phyloP scores from a whole-genome alignment of 768 basidiomycete species.

The Obba rivulosa region DNA sequence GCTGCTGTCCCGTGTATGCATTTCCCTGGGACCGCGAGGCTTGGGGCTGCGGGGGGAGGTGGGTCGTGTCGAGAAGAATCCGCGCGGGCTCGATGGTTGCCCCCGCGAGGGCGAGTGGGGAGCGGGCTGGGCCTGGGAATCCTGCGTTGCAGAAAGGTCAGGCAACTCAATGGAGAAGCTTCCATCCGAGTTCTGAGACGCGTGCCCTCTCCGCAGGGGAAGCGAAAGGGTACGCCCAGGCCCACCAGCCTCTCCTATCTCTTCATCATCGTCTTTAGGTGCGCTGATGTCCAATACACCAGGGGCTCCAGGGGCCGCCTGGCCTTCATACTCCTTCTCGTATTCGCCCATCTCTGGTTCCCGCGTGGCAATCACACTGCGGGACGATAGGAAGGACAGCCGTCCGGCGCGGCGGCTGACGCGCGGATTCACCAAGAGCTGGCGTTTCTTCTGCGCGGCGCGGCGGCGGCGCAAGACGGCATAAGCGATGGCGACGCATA shows the following conservation, averaged over 20 bases:
- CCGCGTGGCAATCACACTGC: background rate
- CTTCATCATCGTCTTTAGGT: conserved; percentile 8
- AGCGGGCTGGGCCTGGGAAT: conserved; percentile 6
- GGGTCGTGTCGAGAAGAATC: background rate
- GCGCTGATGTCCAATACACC: conserved; percentile 11
- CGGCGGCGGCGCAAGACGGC: conserved; percentile 34
- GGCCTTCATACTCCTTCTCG: conserved; percentile 2
- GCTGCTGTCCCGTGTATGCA: conserved; percentile 18
- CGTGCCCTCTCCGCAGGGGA: conserved; percentile 12
- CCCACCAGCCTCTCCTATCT: conserved; percentile 5
- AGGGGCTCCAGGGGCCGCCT: background rate
- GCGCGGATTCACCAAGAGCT: conserved; percentile 23
- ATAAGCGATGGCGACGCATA: conserved; percentile 41
- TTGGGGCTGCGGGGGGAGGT: conserved; percentile 17
- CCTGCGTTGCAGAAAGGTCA: conserved; percentile 11
- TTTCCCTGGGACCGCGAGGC: conserved; percentile 22
- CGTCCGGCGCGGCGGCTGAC: conserved; percentile 10
- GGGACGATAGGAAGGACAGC: conserved; percentile 15
- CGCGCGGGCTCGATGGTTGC: background rate
- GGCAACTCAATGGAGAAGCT: conserved; percentile 25
- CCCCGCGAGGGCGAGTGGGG: conserved; percentile 8
- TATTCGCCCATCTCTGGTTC: conserved; percentile 4
- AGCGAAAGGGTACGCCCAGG: too few relatives aligned
- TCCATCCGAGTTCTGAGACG: conserved; percentile 26
- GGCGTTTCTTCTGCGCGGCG: conserved; percentile 19